Conservation (phyloP, 768 basidiomycete species). For the Lyophyllum semitale region DNA sequence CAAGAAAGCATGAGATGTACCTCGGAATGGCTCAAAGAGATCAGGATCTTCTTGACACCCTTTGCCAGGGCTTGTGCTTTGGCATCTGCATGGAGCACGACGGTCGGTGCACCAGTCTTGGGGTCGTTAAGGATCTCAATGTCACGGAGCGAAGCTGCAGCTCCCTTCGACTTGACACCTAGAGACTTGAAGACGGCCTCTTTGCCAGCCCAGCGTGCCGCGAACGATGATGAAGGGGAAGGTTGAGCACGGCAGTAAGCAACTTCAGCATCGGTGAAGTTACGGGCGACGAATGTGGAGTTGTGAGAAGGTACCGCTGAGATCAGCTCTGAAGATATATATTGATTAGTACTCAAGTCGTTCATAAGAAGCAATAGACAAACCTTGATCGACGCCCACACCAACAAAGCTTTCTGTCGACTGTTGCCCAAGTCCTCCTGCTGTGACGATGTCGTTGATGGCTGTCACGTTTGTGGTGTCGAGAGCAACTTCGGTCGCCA, state of each 20-base stretch:
- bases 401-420: constrained; percentile 55
- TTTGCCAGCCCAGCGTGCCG: constrained; percentile 96
- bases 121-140: constrained; percentile 88
- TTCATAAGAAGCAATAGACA: constrained; percentile 16
- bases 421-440: constrained; percentile 27
- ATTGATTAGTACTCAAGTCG: background rate
- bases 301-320: constrained; percentile 90
- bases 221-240: constrained; percentile 86
- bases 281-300: constrained; percentile 82
- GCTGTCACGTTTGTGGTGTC: constrained; percentile 72
- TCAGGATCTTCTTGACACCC: constrained; percentile 71
- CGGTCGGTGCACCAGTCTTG: constrained; percentile 75
- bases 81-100: constrained; percentile 80
- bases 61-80: constrained; percentile 68
- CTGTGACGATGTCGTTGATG: constrained; percentile 54
- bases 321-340: constrained; percentile 69
- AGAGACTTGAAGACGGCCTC: constrained; percentile 98
- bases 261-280: constrained; percentile 91
- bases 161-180: constrained; percentile 87
- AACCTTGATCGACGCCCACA: constrained; percentile 89
- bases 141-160: constrained; percentile 93
- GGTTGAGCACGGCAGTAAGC: constrained; percentile 87
- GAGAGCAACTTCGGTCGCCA: constrained; percentile 50
- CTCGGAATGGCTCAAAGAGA: constrained; percentile 94
- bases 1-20: constrained; percentile 37